Evolutionary conservation across 225 moss, liverwort and hornwort species (phyloP).

Genomic region (Physcomitrium patens): DNA sequence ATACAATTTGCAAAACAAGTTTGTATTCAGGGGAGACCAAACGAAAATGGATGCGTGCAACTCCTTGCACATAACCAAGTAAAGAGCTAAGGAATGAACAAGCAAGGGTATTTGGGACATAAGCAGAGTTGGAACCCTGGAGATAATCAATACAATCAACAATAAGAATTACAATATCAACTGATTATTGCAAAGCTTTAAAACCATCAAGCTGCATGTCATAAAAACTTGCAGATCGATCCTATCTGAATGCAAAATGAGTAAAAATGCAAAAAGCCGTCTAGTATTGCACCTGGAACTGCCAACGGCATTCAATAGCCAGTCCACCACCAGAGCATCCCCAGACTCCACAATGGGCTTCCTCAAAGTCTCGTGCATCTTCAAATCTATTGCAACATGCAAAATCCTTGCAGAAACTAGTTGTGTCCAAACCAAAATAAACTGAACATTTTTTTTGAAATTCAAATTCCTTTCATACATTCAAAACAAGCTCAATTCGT

Average conservation of each 20-base stretch:
- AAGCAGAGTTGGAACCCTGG: too few species aligned
- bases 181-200: neutral
- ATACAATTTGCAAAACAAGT: neutral
- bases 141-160: neutral
- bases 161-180: neutral
- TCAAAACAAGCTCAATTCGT: neutral
- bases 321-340: constrained; percentile 86
- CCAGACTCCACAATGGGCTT: constrained; percentile 90
- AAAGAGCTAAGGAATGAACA: constrained; percentile 4
- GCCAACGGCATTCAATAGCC: constrained; percentile 83
- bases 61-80: constrained; percentile 5
- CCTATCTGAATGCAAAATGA: neutral
- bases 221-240: too few species aligned
- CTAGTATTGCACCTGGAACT: constrained; percentile 48
- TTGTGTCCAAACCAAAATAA: constrained; percentile 10
- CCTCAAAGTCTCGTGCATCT: constrained; percentile 82
- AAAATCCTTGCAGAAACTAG: constrained; percentile 25
- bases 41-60: neutral
- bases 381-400: constrained; percentile 61
- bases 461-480: too few species aligned
- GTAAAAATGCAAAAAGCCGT: constrained; percentile 1
- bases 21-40: too few species aligned
- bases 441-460: neutral
- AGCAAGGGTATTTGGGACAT: too few species aligned
- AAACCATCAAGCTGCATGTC: too few species aligned